Evolutionary conservation across 108 stramenopile genomes (phyloP), one percentile per base, ranked within the genome.

Genomic region (Schizochytrium sp.): DNA sequence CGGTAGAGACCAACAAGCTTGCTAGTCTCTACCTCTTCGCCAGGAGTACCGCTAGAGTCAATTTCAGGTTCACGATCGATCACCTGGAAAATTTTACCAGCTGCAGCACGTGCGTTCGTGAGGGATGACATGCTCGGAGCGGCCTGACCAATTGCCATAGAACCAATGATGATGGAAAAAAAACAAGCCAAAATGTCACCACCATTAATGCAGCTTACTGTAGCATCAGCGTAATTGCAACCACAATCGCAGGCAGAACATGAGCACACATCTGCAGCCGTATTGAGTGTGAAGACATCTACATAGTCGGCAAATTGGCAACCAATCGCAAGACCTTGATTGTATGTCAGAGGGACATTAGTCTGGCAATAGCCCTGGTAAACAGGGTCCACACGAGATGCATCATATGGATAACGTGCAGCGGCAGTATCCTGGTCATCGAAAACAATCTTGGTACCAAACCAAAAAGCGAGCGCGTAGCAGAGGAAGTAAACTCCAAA

Each of bases 1-100:
- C 58, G 88, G 44, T 96, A 92, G 10, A 89, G 72, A 3, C 96
- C 96, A 44, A 72, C 44, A 2, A 94, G 88, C 38, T 89, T 72
- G 72, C 47, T 7, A 8, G 12, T 69, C n/a, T 83, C 47, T 10
- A 83, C 50, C 15, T 49, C n/a, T 5, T 83, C 76, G 53, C 76
- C 76, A 83, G 76, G 53, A 10, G 47, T 83, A 5, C 76, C 76
- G 50, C 50, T 58, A 7, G 89, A 7, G 57, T 76, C 56, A 2
- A 89, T 72, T 13, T 88, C 57, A 56, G 72, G 55, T 3, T 1
- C 87, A 40, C 60, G 59, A 8, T 88, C 76, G 46, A 89, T 87
- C 45, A 89, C 56, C n/a, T 38, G 3, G 57, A 38, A 87, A 46
- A 89, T 53, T 38, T 57, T 88, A 41, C 44, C 46, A 7, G 89